phyloP scores from a whole-genome alignment of 1,139 yeast genomes.

The Wickerhamomyces sp. region DNA sequence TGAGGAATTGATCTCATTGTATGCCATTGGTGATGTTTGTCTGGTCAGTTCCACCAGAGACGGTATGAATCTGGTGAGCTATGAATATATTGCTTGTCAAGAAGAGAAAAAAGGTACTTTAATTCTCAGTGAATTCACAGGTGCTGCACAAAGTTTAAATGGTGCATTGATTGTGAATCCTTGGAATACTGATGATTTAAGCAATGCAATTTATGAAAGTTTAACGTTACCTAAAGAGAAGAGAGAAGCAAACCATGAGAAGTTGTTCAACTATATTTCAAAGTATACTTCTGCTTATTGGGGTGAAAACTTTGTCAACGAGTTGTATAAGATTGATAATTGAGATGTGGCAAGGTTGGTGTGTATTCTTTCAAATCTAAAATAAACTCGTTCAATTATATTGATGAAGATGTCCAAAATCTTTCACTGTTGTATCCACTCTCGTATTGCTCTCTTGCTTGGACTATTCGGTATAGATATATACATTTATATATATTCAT shows the following conservation, averaged over 20 bases:
- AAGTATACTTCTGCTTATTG: constrained; percentile 94
- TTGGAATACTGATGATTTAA: constrained; percentile 95
- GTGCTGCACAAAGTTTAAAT: constrained; percentile 96
- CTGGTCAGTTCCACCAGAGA: constrained; percentile 92
- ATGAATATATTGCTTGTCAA: constrained; percentile 96
- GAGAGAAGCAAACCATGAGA: constrained; percentile 69
- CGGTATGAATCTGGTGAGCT: constrained; percentile 96
- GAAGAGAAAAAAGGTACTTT: constrained; percentile 79
- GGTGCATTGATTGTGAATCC: constrained; percentile 95
- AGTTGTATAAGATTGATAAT: constrained; percentile 45
- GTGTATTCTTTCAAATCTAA: no score
- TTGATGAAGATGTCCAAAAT: no score
- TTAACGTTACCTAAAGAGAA: constrained; percentile 81
- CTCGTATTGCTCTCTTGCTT: neutral
- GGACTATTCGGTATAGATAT: neutral
- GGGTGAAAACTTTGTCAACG: constrained; percentile 96
- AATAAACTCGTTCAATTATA: no score
- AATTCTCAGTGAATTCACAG: constrained; percentile 90
- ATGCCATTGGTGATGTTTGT: constrained; percentile 84
- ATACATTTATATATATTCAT: no score
- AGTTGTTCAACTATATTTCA: constrained; percentile 78
- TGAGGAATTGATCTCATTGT: constrained; percentile 84
- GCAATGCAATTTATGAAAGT: constrained; percentile 82
- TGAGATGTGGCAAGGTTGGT: no score
- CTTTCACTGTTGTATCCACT: no score